Percentiles rank a stretch among this genome's conserved stretches.
Evolutionary conservation across 2,329 filamentous ascomycete species (phyloP).

Genomic region (Trichoderma hamatum): DNA sequence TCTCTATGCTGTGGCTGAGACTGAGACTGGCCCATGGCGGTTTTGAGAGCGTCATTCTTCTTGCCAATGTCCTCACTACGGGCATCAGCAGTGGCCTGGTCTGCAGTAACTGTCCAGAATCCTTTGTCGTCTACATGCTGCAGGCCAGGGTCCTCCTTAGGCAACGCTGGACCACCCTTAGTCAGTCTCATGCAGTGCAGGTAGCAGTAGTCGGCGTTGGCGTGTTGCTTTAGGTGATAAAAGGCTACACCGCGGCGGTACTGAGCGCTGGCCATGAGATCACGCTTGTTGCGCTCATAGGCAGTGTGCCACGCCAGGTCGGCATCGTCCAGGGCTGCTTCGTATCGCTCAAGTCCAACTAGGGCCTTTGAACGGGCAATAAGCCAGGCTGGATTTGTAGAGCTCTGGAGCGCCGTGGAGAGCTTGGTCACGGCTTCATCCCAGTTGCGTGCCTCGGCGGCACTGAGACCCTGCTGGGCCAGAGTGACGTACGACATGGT

Average conservation of each 20-base stretch:
- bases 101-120: conserved; percentile 48
- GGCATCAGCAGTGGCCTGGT: conserved; percentile 37
- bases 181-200: conserved; percentile 54
- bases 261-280: conserved; percentile 79
- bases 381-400: conserved; percentile 75
- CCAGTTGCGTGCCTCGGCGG: conserved; percentile 66
- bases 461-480: conserved; percentile 65
- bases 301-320: conserved; percentile 66
- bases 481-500: conserved; percentile 56
- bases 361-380: conserved; percentile 81
- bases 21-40: background rate
- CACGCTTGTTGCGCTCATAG: conserved; percentile 69
- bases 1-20: conserved; percentile 31
- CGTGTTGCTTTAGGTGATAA: conserved; percentile 69
- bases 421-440: conserved; percentile 68
- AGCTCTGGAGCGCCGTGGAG: conserved; percentile 66
- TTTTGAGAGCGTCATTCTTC: conserved; percentile 11
- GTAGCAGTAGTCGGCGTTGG: conserved; percentile 74
- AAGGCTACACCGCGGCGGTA: conserved; percentile 77
- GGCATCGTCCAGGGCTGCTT: conserved; percentile 70
- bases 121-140: conserved; percentile 49
- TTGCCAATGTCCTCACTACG: conserved; percentile 40
- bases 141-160: conserved; percentile 39
- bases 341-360: conserved; percentile 62
- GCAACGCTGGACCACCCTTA: conserved; percentile 38